Evolutionary conservation across 768 basidiomycete species (phyloP).

Genomic region (Lentinula boryana): DNA sequence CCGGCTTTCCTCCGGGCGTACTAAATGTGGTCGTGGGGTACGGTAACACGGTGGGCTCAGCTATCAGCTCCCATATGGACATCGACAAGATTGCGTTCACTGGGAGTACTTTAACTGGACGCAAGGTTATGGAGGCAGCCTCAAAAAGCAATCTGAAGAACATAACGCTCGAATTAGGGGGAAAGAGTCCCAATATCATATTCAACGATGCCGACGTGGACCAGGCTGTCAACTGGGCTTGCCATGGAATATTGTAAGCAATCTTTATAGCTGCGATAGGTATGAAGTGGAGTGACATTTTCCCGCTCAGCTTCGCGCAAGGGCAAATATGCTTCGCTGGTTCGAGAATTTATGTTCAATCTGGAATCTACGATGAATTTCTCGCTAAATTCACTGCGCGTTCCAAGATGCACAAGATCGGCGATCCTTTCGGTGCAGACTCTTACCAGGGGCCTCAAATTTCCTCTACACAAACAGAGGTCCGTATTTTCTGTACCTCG

Average conservation of each 20-base stretch:
- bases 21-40: slow-evolving; percentile 74
- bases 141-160: slow-evolving; percentile 80
- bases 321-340: slow-evolving; percentile 83
- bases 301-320: slow-evolving; percentile 20
- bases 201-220: slow-evolving; percentile 72
- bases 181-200: slow-evolving; percentile 22
- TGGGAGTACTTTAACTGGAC: slow-evolving; percentile 74
- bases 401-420: slow-evolving; percentile 50
- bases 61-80: slow-evolving; percentile 59
- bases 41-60: slow-evolving; percentile 62
- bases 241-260: slow-evolving; percentile 67
- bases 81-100: slow-evolving; percentile 86
- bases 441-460: slow-evolving; percentile 77
- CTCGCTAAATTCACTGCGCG: slow-evolving; percentile 50
- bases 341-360: slow-evolving; percentile 79
- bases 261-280: background rate
- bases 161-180: slow-evolving; percentile 31
- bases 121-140: slow-evolving; percentile 74
- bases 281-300: background rate
- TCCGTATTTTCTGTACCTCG: slow-evolving; percentile 26
- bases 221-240: slow-evolving; percentile 67
- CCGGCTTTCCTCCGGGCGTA: slow-evolving; percentile 48
- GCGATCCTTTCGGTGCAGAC: slow-evolving; percentile 58
- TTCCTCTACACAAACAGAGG: slow-evolving; percentile 68
- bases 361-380: slow-evolving; percentile 74